Evolutionary conservation across 169 alveolate genomes (phyloP).

Genomic region (Cryptosporidium ryanae): DNA sequence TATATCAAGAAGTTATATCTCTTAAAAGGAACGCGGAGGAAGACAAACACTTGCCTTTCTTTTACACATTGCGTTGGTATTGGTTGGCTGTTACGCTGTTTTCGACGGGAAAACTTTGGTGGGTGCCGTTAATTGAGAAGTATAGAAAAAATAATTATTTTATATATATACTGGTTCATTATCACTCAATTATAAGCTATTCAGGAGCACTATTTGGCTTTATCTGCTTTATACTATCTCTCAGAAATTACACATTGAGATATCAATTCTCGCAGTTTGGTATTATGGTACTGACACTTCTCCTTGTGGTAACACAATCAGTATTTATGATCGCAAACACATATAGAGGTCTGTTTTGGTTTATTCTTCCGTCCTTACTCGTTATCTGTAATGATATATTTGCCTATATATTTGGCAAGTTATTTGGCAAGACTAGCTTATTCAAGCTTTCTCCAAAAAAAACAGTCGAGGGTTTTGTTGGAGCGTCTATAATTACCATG

Average conservation of each 20-base stretch:
- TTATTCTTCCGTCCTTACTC: conserved; percentile 92
- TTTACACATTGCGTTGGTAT: conserved; percentile 84
- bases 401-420: conserved; percentile 95
- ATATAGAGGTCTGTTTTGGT: conserved; percentile 96
- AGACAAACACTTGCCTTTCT: conserved; percentile 80
- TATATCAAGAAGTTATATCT: conserved; percentile 81
- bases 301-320: conserved; percentile 85
- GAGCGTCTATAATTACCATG: conserved; percentile 89
- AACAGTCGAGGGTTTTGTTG: conserved; percentile 98
- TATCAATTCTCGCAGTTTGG: conserved; percentile 95
- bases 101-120: conserved; percentile 78
- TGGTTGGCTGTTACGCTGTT: conserved; percentile 80
- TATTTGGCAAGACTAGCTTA: conserved; percentile 93
- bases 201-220: conserved; percentile 88
- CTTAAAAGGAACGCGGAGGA: conserved; percentile 84
- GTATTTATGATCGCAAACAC: conserved; percentile 89
- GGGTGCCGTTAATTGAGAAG: conserved; percentile 75
- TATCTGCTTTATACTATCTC: conserved; percentile 90
- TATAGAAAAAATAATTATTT: conserved; percentile 71
- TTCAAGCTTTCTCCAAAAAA: conserved; percentile 97
- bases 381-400: conserved; percentile 94
- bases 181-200: conserved; percentile 90
- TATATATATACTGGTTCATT: conserved; percentile 81
- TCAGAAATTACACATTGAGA: conserved; percentile 89
- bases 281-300: conserved; percentile 82